Evolutionary conservation across 2,329 filamentous ascomycete species (phyloP).

Genomic region (Scolecobasidium constrictum): DNA sequence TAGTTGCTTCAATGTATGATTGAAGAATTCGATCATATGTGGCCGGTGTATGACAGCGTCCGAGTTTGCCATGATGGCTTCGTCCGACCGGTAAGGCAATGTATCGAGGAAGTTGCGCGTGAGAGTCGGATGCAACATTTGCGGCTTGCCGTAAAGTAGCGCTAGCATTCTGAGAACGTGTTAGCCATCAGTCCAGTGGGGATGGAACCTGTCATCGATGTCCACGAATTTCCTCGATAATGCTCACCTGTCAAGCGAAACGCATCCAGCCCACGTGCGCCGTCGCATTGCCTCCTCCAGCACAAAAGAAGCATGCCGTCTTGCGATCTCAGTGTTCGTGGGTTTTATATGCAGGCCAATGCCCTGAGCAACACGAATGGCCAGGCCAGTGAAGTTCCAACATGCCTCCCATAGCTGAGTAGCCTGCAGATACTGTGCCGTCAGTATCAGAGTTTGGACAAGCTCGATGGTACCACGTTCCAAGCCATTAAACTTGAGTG

Average conservation of each 20-base stretch:
- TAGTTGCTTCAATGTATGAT: neutral
- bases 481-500: neutral
- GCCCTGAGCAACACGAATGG: conserved; percentile 1
- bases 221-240: neutral
- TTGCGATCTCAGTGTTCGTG: neutral
- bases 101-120: neutral
- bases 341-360: neutral
- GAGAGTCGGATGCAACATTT: conserved; percentile 1
- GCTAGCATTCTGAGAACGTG: neutral
- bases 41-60: too few species aligned
- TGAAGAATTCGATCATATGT: neutral
- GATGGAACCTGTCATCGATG: neutral
- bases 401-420: conserved; percentile 1
- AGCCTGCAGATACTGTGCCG: conserved; percentile 1
- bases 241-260: neutral
- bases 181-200: neutral
- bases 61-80: too few species aligned
- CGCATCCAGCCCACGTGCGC: conserved; percentile 2
- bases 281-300: conserved; percentile 2
- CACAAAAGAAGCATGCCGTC: neutral
- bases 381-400: conserved; percentile 3
- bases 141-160: conserved; percentile 3
- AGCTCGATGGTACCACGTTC: conserved; percentile 2
- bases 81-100: neutral
- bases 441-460: conserved; percentile 2